Evolutionary conservation across 2,329 filamentous ascomycete species (phyloP), one percentile per base, ranked within the genome.

Genomic region (Colletotrichum eremochloae): DNA sequence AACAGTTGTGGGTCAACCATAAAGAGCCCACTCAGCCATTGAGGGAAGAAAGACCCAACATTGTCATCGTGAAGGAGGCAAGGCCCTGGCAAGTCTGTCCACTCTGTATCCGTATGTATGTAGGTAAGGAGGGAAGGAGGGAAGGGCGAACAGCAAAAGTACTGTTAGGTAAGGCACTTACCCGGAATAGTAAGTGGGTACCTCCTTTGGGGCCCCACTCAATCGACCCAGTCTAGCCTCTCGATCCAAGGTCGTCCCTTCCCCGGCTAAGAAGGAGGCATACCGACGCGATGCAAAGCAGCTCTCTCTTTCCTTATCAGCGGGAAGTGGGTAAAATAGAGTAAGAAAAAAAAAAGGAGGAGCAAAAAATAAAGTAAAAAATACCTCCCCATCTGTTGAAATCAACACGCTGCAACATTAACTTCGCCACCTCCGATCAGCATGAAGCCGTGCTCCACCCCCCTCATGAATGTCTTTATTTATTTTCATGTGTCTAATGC

Each of bases 331-430:
- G 14, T 1, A 42, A 42, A 42, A 42, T n/a, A 40, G 52, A 58
- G 64, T 7, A 18, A 42, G 5, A 44, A 44, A 7, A 20, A 20
- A 44, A 44, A 20, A 2, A 24, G 24, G 24, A 24, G 24, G 24
- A 24, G 24, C 24, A 24, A 24, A 24, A 24, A 24, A 24, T 24
- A 24, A 1, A 24, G 24, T 24, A 24, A 24, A 24, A 24, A 24
- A 1, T 24, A 24, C 24, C 24, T 24, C 24, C 24, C 18, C 60
- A 58, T 33, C 40, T 20, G 33, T 24, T 42, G 31, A 62, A 72
- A 50, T 57, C 36, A 44, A 62, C 31, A 57, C 33, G 24, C 42
- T 73, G 61, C 62, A 66, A 71, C 71, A 24, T 67, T 42, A 40
- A 53, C 63, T 46, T 66, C 53, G 44, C 55, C 46, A 20, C 66